Evolutionary conservation across 441 rosid genomes (phyloP).

Genomic region (Adansonia rubrostipa): DNA sequence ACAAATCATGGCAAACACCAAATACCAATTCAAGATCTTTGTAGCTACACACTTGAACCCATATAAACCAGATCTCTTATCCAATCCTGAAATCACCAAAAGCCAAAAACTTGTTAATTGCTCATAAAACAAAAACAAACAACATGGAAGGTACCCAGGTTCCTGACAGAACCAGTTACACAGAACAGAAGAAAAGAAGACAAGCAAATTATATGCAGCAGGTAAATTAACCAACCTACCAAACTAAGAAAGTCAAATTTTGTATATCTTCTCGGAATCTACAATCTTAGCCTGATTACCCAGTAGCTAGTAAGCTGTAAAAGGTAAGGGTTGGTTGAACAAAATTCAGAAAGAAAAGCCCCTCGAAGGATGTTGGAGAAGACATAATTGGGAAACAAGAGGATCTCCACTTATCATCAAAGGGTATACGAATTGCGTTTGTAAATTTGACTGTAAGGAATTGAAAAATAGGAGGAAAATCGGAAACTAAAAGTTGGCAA

Average conservation of each 20-base stretch:
- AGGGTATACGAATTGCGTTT: background rate
- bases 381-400: background rate
- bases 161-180: background rate
- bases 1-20: constrained; percentile 52
- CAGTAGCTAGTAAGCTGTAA: background rate
- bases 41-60: constrained; percentile 22
- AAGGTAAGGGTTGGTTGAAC: constrained; percentile 15
- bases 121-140: background rate
- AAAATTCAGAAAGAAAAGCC: background rate
- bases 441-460: constrained; percentile 7
- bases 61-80: constrained; percentile 30
- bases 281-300: constrained; percentile 4
- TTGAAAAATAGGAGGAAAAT: constrained; percentile 3
- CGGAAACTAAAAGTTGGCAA: background rate
- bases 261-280: background rate
- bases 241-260: constrained; percentile 9
- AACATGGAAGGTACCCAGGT: background rate
- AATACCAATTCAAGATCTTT: constrained; percentile 22
- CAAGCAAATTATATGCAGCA: background rate
- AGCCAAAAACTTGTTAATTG: constrained; percentile 13
- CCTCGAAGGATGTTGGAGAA: background rate
- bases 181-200: background rate
- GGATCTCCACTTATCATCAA: constrained; percentile 8
- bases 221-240: background rate
- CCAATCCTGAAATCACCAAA: constrained; percentile 26